Conservation (phyloP, 495 filamentous ascomycete species). For the Annulohypoxylon bovei region DNA sequence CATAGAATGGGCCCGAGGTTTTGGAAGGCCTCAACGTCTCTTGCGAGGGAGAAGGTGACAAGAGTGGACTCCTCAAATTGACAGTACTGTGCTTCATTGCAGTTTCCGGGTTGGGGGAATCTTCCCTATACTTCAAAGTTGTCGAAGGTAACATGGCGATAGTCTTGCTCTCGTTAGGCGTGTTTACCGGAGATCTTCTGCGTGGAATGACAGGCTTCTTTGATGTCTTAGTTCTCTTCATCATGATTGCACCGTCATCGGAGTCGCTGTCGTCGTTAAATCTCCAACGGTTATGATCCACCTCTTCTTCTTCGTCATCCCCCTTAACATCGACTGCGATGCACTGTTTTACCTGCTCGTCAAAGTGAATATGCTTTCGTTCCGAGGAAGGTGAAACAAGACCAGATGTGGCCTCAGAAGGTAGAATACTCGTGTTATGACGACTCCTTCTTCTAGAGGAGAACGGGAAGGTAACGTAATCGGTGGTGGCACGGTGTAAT, state of each 20-base stretch:
- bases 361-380: conserved; percentile 92
- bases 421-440: conserved; percentile 64
- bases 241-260: conserved; percentile 83
- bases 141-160: conserved; percentile 94
- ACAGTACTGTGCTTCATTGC: conserved; percentile 64
- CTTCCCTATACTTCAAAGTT: conserved; percentile 87
- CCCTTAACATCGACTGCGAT: conserved; percentile 90
- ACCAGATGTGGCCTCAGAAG: conserved; percentile 70
- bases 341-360: conserved; percentile 93
- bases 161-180: conserved; percentile 78
- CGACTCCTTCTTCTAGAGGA: conserved; percentile 65
- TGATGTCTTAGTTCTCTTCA: conserved; percentile 68
- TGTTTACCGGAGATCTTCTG: conserved; percentile 56
- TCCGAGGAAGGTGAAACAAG: conserved; percentile 73
- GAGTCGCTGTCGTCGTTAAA: conserved; percentile 71
- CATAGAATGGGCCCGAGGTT: conserved; percentile 74
- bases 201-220: conserved; percentile 55
- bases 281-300: conserved; percentile 48
- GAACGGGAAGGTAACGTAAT: conserved; percentile 68
- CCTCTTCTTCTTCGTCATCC: conserved; percentile 71
- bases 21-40: conserved; percentile 79
- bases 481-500: conserved; percentile 69
- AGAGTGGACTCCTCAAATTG: conserved; percentile 58
- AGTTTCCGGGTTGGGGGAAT: conserved; percentile 76
- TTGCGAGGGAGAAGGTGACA: conserved; percentile 74